A percentile compares a stretch with the other conserved stretches of the same genome.
Conservation (phyloP, 306 rosid genomes). For the Vigna angularis region DNA sequence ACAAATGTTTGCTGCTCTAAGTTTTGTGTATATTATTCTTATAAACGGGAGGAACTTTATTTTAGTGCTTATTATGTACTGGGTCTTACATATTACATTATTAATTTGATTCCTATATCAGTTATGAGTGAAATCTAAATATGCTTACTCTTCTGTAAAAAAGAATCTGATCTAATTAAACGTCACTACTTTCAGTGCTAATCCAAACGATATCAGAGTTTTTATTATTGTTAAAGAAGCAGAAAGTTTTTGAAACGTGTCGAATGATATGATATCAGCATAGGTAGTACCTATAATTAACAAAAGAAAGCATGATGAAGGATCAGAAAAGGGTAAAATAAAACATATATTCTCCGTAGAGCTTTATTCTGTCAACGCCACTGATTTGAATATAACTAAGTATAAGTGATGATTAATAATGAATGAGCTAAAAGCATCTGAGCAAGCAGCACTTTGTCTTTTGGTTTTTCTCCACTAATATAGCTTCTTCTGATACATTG, state of each 20-base stretch:
- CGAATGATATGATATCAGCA: background rate
- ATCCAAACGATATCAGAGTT: no score
- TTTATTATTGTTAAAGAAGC: no score
- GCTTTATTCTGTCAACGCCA: slow-evolving; percentile 37
- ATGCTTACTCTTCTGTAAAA: no score
- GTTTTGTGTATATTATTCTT: no score
- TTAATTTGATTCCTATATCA: no score
- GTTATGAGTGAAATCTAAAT: no score
- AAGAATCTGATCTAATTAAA: no score
- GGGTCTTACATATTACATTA: no score
- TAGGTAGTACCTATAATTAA: background rate
- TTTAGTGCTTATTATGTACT: no score
- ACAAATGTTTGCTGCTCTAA: no score
- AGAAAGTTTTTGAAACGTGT: background rate
- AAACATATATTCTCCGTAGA: background rate
- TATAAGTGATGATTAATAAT: slow-evolving; percentile 1
- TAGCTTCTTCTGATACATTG: slow-evolving; percentile 36
- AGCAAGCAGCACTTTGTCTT: background rate
- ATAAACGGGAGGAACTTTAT: no score
- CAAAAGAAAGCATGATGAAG: background rate
- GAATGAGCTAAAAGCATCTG: slow-evolving; percentile 31
- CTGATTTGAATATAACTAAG: background rate
- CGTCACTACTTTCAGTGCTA: no score
- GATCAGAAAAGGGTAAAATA: background rate
- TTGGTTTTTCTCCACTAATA: slow-evolving; percentile 44